These are phyloP conservation scores for Cyclospora cayetanensis DNA, from an alignment of 169 alveolate genomes.

Conservation along the genomic window DNA sequence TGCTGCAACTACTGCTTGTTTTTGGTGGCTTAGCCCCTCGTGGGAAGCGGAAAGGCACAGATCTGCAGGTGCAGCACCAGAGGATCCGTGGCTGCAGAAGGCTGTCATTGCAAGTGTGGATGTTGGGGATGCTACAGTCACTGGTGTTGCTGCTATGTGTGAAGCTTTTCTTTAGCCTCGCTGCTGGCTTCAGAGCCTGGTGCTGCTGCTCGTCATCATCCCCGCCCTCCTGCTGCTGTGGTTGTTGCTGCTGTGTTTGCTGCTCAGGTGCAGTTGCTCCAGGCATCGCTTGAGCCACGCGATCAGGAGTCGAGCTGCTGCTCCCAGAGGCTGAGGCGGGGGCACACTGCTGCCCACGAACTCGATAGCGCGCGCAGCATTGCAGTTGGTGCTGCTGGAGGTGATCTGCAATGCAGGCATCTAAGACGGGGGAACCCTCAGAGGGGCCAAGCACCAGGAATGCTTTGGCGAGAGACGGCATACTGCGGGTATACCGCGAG, in stretches of 20 bases:
- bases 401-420: conserved; percentile 25
- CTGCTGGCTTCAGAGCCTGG: no score
- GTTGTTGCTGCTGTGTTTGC: not conserved
- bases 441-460: conserved; percentile 45
- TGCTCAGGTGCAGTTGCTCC: not conserved
- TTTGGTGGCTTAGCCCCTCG: conserved; percentile 8
- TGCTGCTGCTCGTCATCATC: not conserved
- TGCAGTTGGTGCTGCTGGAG: not conserved
- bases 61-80: conserved; percentile 51
- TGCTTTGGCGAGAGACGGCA: conserved; percentile 45
- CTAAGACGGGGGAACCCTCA: conserved; percentile 34
- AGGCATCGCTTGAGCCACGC: not conserved
- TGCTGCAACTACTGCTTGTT: conserved; percentile 31
- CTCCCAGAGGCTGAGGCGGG: no score
- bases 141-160: no score
- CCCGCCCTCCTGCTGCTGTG: not conserved
- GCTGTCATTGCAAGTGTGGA: not conserved
- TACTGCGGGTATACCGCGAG: conserved; percentile 5
- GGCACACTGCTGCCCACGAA: not conserved
- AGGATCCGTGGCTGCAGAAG: conserved; percentile 37
- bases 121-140: no score
- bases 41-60: not conserved
- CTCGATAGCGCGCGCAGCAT: conserved; percentile 31
- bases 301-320: not conserved
- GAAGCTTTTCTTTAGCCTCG: no score